A percentile compares a stretch with the other conserved stretches of the same genome.
Evolutionary conservation across 2,329 filamentous ascomycete species (phyloP).

Genomic region (Penicillium frequentans): DNA sequence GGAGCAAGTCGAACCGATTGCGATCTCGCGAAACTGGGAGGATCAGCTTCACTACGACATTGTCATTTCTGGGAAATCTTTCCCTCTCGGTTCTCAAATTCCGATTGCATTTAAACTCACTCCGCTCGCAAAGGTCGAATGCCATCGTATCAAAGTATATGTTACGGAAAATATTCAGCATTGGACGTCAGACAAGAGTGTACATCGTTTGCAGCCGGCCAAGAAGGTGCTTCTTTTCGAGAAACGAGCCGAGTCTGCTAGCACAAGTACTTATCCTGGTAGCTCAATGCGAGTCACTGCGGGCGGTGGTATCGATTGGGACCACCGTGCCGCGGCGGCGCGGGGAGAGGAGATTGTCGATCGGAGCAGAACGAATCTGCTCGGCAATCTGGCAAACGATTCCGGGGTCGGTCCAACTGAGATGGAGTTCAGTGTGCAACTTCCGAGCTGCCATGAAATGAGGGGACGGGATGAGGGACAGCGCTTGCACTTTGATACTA

Average conservation of each 20-base stretch:
- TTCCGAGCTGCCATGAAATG: constrained; percentile 87
- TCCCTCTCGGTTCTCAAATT: constrained; percentile 81
- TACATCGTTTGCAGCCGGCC: constrained; percentile 79
- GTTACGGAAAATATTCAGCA: constrained; percentile 90
- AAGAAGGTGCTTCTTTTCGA: constrained; percentile 85
- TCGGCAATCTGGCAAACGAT: constrained; percentile 78
- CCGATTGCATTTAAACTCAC: constrained; percentile 94
- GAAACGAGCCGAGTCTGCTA: constrained; percentile 76
- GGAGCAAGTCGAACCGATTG: constrained; percentile 89
- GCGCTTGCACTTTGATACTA: constrained; percentile 83
- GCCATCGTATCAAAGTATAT: constrained; percentile 88
- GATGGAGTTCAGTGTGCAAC: constrained; percentile 90
- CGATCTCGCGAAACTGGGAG: constrained; percentile 91
- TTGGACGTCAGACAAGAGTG: constrained; percentile 80
- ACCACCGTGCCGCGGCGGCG: constrained; percentile 57
- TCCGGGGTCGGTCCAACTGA: constrained; percentile 82
- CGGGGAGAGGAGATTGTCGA: constrained; percentile 56
- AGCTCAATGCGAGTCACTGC: constrained; percentile 75
- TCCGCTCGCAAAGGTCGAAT: constrained; percentile 87
- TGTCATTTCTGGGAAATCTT: constrained; percentile 92
- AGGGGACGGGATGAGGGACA: constrained; percentile 65
- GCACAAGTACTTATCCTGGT: constrained; percentile 70
- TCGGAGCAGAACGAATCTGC: constrained; percentile 64
- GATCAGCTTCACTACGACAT: constrained; percentile 96
- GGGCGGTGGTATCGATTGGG: constrained; percentile 75